Evolutionary conservation across 2,329 filamentous ascomycete species (phyloP).

Genomic region (Huntiella savannae): DNA sequence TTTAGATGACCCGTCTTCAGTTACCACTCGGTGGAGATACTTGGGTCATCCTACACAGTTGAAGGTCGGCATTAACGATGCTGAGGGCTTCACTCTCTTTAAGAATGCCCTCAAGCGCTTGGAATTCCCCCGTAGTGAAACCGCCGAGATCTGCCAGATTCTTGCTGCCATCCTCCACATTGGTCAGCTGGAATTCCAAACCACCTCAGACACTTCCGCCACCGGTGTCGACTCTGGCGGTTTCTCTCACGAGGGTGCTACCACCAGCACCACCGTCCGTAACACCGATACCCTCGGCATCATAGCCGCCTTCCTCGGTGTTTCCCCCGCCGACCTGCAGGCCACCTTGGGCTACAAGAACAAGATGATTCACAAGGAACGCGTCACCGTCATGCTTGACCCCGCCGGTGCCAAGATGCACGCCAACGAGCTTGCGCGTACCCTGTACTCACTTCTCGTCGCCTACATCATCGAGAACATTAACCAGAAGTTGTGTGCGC

Average conservation of each 20-base stretch:
- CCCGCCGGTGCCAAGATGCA: conserved; percentile 76
- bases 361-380: conserved; percentile 86
- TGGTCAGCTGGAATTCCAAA: conserved; percentile 86
- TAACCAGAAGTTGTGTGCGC: conserved; percentile 74
- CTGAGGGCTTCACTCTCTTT: conserved; percentile 91
- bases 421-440: conserved; percentile 83
- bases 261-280: conserved; percentile 68
- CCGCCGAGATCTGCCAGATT: conserved; percentile 92
- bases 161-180: conserved; percentile 91
- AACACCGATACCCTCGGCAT: conserved; percentile 81
- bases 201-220: conserved; percentile 57
- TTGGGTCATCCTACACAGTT: conserved; percentile 90
- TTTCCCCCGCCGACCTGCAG: conserved; percentile 64
- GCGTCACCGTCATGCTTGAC: conserved; percentile 97
- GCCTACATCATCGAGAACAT: conserved; percentile 85
- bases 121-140: conserved; percentile 81
- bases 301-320: conserved; percentile 84
- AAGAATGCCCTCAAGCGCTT: conserved; percentile 88
- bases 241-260: conserved; percentile 85
- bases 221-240: conserved; percentile 83
- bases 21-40: conserved; percentile 80
- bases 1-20: conserved; percentile 29
- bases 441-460: conserved; percentile 81
- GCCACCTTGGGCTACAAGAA: conserved; percentile 85
- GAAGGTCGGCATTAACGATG: conserved; percentile 91